Conservation (phyloP, 495 filamentous ascomycete species). For the Lineolata rhizophorae region DNA sequence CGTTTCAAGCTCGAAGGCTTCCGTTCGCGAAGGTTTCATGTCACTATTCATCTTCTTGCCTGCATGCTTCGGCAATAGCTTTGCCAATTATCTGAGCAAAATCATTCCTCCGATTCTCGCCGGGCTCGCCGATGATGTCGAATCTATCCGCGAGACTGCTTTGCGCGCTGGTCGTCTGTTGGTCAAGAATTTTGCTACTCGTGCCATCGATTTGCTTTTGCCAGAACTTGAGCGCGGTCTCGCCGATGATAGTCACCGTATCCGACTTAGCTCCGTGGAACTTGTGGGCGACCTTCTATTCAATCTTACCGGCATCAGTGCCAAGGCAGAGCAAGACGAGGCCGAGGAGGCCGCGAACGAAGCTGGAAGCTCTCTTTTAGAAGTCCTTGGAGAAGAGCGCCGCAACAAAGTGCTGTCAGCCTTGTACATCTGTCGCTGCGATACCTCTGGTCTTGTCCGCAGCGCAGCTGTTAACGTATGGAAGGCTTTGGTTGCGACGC, state of each 20-base stretch:
- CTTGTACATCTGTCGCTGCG: conserved; percentile 91
- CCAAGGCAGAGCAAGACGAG: conserved; percentile 50
- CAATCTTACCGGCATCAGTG: conserved; percentile 89
- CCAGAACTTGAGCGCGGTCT: conserved; percentile 90
- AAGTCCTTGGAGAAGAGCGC: conserved; percentile 86
- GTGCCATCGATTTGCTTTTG: conserved; percentile 79
- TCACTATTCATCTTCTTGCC: conserved; percentile 97
- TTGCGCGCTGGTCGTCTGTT: conserved; percentile 79
- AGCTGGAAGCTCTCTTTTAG: conserved; percentile 73
- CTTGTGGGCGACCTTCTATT: conserved; percentile 91
- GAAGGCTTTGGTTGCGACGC: conserved; percentile 90
- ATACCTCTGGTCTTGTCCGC: conserved; percentile 83
- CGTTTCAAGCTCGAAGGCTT: conserved; percentile 70
- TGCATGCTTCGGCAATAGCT: conserved; percentile 97
- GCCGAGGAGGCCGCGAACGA: conserved; percentile 62
- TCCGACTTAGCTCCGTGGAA: conserved; percentile 92
- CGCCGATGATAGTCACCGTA: conserved; percentile 88
- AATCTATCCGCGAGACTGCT: conserved; percentile 84
- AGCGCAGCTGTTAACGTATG: conserved; percentile 80
- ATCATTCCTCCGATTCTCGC: conserved; percentile 92
- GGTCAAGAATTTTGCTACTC: conserved; percentile 93
- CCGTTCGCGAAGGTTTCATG: conserved; percentile 96
- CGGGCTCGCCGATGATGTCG: conserved; percentile 85
- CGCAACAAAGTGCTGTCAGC: conserved; percentile 87
- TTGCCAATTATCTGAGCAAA: conserved; percentile 80